phyloP scores from a whole-genome alignment of 2,329 filamentous ascomycete species.

The Metarhizium guizhouense region DNA sequence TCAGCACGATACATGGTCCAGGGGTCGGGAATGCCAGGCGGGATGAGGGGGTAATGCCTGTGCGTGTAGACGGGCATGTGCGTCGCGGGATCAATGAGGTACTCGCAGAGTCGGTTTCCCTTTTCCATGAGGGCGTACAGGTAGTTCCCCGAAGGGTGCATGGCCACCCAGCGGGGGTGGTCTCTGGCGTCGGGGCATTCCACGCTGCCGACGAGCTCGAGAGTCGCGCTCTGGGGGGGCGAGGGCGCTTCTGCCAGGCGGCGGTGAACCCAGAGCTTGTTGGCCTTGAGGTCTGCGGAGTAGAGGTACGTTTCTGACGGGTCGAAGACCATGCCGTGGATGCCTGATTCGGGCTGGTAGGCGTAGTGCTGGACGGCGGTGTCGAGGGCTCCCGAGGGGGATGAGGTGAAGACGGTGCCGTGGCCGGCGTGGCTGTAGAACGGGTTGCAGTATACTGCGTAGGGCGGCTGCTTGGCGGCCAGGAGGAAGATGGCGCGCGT shows the following conservation, averaged over 20 bases:
- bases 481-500: constrained; percentile 86
- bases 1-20: constrained; percentile 71
- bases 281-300: constrained; percentile 67
- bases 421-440: constrained; percentile 81
- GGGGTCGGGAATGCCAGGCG: constrained; percentile 52
- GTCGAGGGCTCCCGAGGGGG: constrained; percentile 44
- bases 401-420: constrained; percentile 66
- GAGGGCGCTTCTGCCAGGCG: constrained; percentile 37
- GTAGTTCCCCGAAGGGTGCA: constrained; percentile 69
- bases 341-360: constrained; percentile 60
- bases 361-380: constrained; percentile 64
- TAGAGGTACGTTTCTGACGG: constrained; percentile 66
- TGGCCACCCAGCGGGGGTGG: constrained; percentile 82
- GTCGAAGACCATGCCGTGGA: constrained; percentile 79
- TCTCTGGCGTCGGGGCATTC: constrained; percentile 63
- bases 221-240: constrained; percentile 38
- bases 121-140: constrained; percentile 84
- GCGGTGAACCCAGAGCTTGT: constrained; percentile 78
- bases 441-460: constrained; percentile 80
- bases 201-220: constrained; percentile 63
- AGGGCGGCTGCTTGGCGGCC: constrained; percentile 66
- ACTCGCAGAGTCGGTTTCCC: constrained; percentile 77
- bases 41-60: constrained; percentile 69
- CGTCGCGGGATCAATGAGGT: constrained; percentile 65
- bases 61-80: constrained; percentile 72